Conservation (phyloP, 352 stramenopile genomes). For the Globisporangium apiculatum region DNA sequence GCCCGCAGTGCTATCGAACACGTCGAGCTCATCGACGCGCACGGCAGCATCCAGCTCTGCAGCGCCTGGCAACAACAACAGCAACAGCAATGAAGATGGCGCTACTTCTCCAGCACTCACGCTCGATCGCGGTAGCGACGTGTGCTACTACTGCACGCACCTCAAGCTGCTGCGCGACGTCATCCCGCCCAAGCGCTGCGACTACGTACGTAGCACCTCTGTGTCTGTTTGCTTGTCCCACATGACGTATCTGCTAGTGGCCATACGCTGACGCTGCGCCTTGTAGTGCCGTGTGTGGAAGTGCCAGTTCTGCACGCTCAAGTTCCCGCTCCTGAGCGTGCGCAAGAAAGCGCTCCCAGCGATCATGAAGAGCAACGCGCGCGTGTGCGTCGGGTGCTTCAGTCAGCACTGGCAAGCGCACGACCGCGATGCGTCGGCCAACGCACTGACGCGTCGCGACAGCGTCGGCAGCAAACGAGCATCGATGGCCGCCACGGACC, state of each 20-base stretch:
- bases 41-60: neutral
- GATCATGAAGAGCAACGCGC: slow-evolving; percentile 43
- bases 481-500: slow-evolving; percentile 4
- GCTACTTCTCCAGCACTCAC: neutral
- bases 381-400: slow-evolving; percentile 51
- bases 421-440: slow-evolving; percentile 8
- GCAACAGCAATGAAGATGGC: neutral
- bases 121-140: neutral
- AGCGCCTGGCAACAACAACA: neutral
- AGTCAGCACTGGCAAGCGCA: slow-evolving; percentile 31
- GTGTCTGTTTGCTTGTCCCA: no score
- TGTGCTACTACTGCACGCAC: slow-evolving; percentile 41
- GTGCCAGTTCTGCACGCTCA: slow-evolving; percentile 59
- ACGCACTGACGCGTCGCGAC: neutral
- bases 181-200: slow-evolving; percentile 44
- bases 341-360: slow-evolving; percentile 31
- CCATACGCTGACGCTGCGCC: neutral
- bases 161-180: slow-evolving; percentile 39
- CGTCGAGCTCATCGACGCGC: slow-evolving; percentile 1
- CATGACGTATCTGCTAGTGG: neutral
- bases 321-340: slow-evolving; percentile 36
- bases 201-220: slow-evolving; percentile 27
- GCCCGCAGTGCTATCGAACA: no score
- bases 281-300: slow-evolving; percentile 37
- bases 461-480: slow-evolving; percentile 6